phyloP scores from a whole-genome alignment of 768 basidiomycete genomes.

The Piloderma croceum region DNA sequence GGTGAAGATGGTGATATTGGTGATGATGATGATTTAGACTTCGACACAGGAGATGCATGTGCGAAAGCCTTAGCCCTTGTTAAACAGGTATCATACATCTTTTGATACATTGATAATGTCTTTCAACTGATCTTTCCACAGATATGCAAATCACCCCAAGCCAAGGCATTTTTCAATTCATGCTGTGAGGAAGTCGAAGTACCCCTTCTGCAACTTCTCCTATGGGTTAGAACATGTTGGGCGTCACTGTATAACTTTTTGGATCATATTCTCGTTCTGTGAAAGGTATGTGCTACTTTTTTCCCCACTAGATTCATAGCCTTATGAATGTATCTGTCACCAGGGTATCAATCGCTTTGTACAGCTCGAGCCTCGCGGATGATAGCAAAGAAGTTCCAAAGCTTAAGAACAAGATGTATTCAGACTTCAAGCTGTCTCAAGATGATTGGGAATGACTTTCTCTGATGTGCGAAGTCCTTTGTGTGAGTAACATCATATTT shows the following conservation, averaged over 20 bases:
- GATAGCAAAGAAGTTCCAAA: slow-evolving; percentile 18
- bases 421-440: slow-evolving; percentile 14
- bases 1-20: too few relatives aligned
- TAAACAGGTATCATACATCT: too few relatives aligned
- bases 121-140: too few relatives aligned
- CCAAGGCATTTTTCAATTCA: slow-evolving; percentile 18
- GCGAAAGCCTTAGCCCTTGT: too few relatives aligned
- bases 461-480: slow-evolving; percentile 21
- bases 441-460: slow-evolving; percentile 20
- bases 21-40: too few relatives aligned
- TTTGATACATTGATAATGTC: too few relatives aligned
- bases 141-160: slow-evolving; percentile 22
- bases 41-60: too few relatives aligned
- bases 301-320: too few relatives aligned
- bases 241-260: slow-evolving; percentile 25
- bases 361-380: too few relatives aligned
- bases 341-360: too few relatives aligned
- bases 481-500: slow-evolving; percentile 9
- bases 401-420: slow-evolving; percentile 22
- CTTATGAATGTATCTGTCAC: too few relatives aligned
- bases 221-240: slow-evolving; percentile 25
- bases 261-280: slow-evolving; percentile 5
- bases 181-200: slow-evolving; percentile 15
- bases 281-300: slow-evolving; percentile 16
- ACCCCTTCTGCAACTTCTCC: slow-evolving; percentile 19